Evolutionary conservation across 768 basidiomycete species (phyloP), one percentile per base, ranked within the genome.

Genomic region (Psilocybe cyanescens): DNA sequence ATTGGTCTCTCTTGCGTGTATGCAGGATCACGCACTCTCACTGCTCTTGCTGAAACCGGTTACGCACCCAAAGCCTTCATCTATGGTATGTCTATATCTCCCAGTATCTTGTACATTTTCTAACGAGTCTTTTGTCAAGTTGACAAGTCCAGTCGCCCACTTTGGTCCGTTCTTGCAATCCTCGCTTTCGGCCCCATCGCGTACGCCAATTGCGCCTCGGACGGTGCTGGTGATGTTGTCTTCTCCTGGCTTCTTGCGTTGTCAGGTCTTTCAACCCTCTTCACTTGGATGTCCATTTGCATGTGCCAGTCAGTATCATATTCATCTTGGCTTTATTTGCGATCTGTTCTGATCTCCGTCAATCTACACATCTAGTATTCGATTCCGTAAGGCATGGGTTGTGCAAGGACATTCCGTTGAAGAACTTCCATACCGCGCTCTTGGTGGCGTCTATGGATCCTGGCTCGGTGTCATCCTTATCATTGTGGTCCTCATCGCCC

Each of bases 1-100:
- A 79, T 82, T 54, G 81, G 79, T 39, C 68, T 82, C 35, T 79
- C 81, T 41, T 79, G 75, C 59, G 78, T 82, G 5, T 82, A 81
- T 56, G 79, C 79, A 35, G 79, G 78, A 11, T 82, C 81, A 6
- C 74, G 79, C 56, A 82, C 79, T 1, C 67, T 82, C 37, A 76
- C 78, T 45, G 81, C 81, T 12, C 75, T 82, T 44, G 79, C 78
- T 17, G 79, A 82, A 65, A 80, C 79, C 11, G 81, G 81, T 9
- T 82, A 79, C 55, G 79, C 81, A 1, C 81, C 81, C n/a, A 76
- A 67, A 48, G 63, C 79, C 53, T 80, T 82, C 58, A 52, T 73
- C 28, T 82, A 80, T 67, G 78, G 61, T 62, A 54, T 17, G n/a
- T 4, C 35, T 6, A 24, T 28, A 16, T 53, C 8, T 7, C 2